Conservation (phyloP, 2,329 filamentous ascomycete species). For the Aquanectria penicillioides region DNA sequence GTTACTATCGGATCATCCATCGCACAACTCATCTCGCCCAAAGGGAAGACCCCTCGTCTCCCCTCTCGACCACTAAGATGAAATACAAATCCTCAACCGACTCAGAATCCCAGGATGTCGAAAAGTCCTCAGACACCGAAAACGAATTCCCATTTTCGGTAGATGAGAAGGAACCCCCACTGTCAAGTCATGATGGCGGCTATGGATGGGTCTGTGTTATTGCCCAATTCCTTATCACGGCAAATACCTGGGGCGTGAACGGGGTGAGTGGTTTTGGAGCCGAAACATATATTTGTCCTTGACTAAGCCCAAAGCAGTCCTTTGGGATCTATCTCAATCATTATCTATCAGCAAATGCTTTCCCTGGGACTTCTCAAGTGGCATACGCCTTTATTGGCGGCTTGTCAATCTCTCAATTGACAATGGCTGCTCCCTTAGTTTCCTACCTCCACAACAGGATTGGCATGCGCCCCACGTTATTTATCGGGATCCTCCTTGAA, state of each 20-base stretch:
- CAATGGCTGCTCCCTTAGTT: not conserved
- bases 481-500: slow-evolving; percentile 64
- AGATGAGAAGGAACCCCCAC: not conserved
- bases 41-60: not conserved
- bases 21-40: not conserved
- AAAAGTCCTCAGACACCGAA: not conserved
- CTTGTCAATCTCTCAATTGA: not conserved
- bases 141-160: not conserved
- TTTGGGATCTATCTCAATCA: slow-evolving; percentile 5
- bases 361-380: not conserved
- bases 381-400: slow-evolving; percentile 1
- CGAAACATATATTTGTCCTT: not conserved
- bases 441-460: slow-evolving; percentile 16
- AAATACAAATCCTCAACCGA: not conserved
- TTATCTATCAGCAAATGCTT: not conserved
- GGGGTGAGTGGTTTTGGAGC: not conserved
- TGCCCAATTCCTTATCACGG: slow-evolving; percentile 4
- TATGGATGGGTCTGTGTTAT: slow-evolving; percentile 5
- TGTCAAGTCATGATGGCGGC: not conserved
- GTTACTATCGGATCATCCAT: not conserved
- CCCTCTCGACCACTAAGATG: slow-evolving; percentile 1
- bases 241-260: slow-evolving; percentile 7
- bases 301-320: not conserved
- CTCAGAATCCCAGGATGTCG: not conserved
- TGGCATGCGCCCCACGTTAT: slow-evolving; percentile 50